These are phyloP conservation scores for Boechera divaricarpa DNA, from an alignment of 345 rosid species.

Conservation along the genomic window DNA sequence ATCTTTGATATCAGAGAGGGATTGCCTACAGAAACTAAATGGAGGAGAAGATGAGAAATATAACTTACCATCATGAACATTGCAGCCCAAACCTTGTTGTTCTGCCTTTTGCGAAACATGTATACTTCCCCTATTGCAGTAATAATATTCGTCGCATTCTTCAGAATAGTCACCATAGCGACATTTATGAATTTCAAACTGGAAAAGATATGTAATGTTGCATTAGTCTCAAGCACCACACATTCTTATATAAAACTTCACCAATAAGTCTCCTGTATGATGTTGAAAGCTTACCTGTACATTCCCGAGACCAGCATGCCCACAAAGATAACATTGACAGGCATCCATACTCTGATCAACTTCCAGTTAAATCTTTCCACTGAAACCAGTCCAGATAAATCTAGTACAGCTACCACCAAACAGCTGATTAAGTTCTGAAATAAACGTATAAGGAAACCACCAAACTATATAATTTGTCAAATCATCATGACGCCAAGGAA, in stretches of 20 bases:
- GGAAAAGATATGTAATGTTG: constrained; percentile 43
- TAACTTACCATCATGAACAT: constrained; percentile 84
- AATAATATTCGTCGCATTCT: constrained; percentile 89
- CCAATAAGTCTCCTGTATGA: constrained; percentile 13
- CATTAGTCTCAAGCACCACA: constrained; percentile 15
- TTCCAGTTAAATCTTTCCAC: constrained; percentile 89
- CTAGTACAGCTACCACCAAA: constrained; percentile 61
- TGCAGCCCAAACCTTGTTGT: constrained; percentile 90
- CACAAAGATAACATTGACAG: constrained; percentile 87
- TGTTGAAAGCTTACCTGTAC: constrained; percentile 69
- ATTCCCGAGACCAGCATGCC: constrained; percentile 96
- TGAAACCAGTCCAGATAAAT: constrained; percentile 60
- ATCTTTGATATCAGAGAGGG: constrained; percentile 12
- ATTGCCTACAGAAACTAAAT: constrained; percentile 1
- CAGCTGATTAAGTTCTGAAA: constrained; percentile 85
- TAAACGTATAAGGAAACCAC: constrained; percentile 25
- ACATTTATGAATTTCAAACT: constrained; percentile 90
- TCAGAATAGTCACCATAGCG: constrained; percentile 96
- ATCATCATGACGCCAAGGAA: constrained; percentile 4
- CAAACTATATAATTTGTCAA: constrained; percentile 14
- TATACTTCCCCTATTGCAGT: constrained; percentile 90
- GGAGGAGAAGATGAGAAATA: not conserved
- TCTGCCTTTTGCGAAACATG: constrained; percentile 83
- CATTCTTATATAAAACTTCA: not conserved
- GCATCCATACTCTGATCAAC: constrained; percentile 79